phyloP scores from a whole-genome alignment of 2,329 filamentous ascomycete species.

The Fusarium sp. region DNA sequence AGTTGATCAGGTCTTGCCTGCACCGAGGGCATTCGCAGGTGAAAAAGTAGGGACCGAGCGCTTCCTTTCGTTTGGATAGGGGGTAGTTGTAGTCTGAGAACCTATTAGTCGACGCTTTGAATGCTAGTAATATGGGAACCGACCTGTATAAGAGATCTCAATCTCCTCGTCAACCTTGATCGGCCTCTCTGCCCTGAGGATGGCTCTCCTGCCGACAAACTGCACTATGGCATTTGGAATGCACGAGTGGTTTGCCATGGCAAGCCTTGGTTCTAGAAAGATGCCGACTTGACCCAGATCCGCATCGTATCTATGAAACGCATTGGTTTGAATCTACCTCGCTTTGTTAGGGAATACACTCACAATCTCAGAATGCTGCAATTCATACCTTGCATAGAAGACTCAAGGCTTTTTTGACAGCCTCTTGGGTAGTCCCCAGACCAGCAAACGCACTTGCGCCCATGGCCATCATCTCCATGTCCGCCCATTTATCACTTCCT shows the following conservation, averaged over 20 bases:
- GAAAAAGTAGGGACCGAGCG: slow-evolving; percentile 65
- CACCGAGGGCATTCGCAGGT: slow-evolving; percentile 64
- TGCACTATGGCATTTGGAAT: slow-evolving; percentile 69
- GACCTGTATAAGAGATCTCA: slow-evolving; percentile 72
- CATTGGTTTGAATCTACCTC: slow-evolving; percentile 69
- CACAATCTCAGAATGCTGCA: no score
- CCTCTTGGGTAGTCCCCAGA: slow-evolving; percentile 50
- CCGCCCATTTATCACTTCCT: slow-evolving; percentile 54
- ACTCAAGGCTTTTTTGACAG: slow-evolving; percentile 56
- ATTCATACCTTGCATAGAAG: slow-evolving; percentile 65
- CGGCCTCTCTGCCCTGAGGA: slow-evolving; percentile 61
- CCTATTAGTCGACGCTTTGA: background rate
- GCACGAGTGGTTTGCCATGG: slow-evolving; percentile 74
- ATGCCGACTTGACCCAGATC: slow-evolving; percentile 66
- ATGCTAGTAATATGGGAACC: slow-evolving; percentile 24
- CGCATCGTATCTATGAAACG: slow-evolving; percentile 67
- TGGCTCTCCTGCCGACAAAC: slow-evolving; percentile 64
- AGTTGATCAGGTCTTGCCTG: slow-evolving; percentile 63
- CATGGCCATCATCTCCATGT: slow-evolving; percentile 63
- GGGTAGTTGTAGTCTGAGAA: slow-evolving; percentile 61
- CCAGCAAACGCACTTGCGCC: slow-evolving; percentile 57
- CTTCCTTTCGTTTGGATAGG: slow-evolving; percentile 55
- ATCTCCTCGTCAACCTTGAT: slow-evolving; percentile 68
- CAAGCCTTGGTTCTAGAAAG: slow-evolving; percentile 66
- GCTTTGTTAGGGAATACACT: background rate